Conservation (phyloP, 1,139 yeast genomes). For the Yamadazyma kanchanaburiensis region DNA sequence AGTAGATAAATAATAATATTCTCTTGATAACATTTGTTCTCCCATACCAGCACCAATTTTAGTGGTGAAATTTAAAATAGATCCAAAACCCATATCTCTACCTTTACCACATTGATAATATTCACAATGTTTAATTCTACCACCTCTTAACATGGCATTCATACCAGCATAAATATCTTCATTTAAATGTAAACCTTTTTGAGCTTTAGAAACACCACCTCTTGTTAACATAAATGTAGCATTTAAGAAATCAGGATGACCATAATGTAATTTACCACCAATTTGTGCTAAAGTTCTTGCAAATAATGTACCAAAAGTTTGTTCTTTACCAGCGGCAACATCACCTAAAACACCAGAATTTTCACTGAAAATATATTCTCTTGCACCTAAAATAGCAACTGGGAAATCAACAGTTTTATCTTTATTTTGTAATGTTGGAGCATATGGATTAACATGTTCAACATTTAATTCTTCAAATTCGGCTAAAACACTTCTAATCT, state of each 20-base stretch:
- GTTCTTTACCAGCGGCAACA: constrained; percentile 99
- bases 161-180: constrained; percentile 99
- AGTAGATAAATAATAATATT: constrained; percentile 95
- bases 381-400: constrained; percentile 98
- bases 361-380: constrained; percentile 98
- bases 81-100: constrained; percentile 99
- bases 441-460: constrained; percentile 81
- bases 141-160: constrained; percentile 97
- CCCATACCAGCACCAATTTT: constrained; percentile 99
- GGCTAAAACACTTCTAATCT: constrained; percentile 94
- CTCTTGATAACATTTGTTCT: constrained; percentile 98
- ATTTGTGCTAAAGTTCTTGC: constrained; percentile 97
- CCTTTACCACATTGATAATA: constrained; percentile 99
- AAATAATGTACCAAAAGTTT: constrained; percentile 96
- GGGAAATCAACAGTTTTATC: constrained; percentile 50
- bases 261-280: constrained; percentile 98
- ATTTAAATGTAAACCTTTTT: constrained; percentile 95
- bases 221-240: constrained; percentile 94
- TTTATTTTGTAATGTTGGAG: constrained; percentile 51
- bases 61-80: constrained; percentile 96
- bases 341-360: constrained; percentile 99
- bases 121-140: constrained; percentile 98
- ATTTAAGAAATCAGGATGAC: constrained; percentile 98
- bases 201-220: constrained; percentile 99
- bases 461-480: constrained; percentile 95